Percentiles rank a stretch among this genome's conserved stretches.
Evolutionary conservation across 2,329 filamentous ascomycete genomes (phyloP).

Genomic region (Aspergillus calidoustus): DNA sequence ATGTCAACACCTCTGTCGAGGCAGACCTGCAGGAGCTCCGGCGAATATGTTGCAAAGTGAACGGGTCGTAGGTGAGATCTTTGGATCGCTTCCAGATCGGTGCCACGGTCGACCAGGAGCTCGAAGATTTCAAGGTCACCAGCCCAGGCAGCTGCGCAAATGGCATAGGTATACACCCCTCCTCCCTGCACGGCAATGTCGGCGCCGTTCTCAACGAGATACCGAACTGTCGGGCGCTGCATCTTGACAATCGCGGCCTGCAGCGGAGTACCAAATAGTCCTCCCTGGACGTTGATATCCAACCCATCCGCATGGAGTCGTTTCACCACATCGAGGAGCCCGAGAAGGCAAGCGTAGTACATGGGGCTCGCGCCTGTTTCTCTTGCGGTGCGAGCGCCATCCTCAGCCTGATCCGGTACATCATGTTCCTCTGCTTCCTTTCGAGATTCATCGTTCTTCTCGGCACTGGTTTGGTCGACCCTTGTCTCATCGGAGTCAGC

Average conservation of each 20-base stretch:
- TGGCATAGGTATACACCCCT: background rate
- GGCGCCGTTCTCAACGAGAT: background rate
- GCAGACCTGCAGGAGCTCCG: background rate
- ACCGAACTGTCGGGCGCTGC: background rate
- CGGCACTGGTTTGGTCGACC: background rate
- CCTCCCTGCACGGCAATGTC: background rate
- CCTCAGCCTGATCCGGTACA: background rate
- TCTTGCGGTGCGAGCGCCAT: background rate
- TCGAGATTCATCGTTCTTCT: background rate
- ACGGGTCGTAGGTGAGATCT: background rate
- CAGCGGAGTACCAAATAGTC: background rate
- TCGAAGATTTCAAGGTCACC: background rate
- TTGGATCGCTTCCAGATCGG: background rate
- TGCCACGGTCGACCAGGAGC: slow-evolving; percentile 5
- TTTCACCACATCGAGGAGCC: background rate
- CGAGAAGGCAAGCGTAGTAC: background rate
- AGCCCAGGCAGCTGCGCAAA: background rate
- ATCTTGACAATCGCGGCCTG: background rate
- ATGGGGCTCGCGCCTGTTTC: background rate
- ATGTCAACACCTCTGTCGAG: background rate
- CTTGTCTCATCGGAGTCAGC: background rate
- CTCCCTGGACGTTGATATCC: background rate
- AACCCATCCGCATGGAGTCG: background rate
- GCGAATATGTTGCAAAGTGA: background rate
- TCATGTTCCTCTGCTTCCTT: background rate